Evolutionary conservation across 768 basidiomycete species (phyloP).

Genomic region (Cubamyces lactineus): DNA sequence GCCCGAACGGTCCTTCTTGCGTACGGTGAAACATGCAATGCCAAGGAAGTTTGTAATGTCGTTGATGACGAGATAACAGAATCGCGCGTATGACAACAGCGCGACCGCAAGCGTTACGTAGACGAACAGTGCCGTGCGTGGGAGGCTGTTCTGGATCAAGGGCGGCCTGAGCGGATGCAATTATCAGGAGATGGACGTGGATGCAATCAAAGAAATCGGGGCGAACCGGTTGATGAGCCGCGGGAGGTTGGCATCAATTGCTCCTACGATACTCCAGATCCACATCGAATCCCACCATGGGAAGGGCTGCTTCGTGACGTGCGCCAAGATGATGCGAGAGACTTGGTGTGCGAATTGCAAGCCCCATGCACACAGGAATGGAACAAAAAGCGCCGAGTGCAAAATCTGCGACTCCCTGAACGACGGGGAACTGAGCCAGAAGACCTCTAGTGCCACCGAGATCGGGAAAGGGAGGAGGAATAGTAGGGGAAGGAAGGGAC

Average conservation of each 20-base stretch:
- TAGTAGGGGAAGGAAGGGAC: constrained; percentile 59
- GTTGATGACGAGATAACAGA: constrained; percentile 79
- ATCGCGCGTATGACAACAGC: constrained; percentile 70
- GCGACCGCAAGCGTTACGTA: constrained; percentile 71
- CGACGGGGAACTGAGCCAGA: constrained; percentile 79
- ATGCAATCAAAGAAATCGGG: constrained; percentile 8
- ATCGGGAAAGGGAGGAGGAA: constrained; percentile 81
- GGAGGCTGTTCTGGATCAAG: constrained; percentile 70
- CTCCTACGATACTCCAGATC: constrained; percentile 77
- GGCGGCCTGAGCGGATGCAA: constrained; percentile 49
- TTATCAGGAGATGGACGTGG: not conserved
- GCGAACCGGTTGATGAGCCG: constrained; percentile 67
- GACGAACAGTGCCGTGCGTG: constrained; percentile 70
- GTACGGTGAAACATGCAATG: constrained; percentile 92
- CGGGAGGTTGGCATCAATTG: constrained; percentile 81
- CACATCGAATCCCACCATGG: constrained; percentile 89
- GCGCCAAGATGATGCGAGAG: constrained; percentile 90
- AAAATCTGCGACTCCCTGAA: constrained; percentile 68
- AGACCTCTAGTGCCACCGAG: constrained; percentile 69
- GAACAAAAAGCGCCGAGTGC: constrained; percentile 76
- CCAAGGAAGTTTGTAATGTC: constrained; percentile 92
- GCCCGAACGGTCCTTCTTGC: constrained; percentile 76
- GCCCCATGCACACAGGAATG: constrained; percentile 94
- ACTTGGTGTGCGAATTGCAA: constrained; percentile 89
- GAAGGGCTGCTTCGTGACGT: constrained; percentile 83